A percentile compares a stretch with the other conserved stretches of the same genome.
phyloP scores from a whole-genome alignment of 129 eudicot species.

The Mikania micrantha region DNA sequence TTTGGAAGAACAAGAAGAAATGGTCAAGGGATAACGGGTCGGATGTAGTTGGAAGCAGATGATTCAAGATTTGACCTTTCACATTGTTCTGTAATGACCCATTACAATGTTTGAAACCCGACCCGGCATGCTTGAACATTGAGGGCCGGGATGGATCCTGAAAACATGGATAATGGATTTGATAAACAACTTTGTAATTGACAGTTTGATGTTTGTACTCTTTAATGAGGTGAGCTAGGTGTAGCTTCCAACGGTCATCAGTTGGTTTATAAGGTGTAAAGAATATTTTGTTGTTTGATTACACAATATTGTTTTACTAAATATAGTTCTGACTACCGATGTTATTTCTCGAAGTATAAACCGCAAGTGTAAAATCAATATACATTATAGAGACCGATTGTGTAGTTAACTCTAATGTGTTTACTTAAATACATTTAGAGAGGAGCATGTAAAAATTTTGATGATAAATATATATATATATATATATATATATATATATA shows the following conservation, averaged over 20 bases:
- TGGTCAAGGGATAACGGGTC: conserved; percentile 36
- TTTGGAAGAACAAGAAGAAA: conserved; percentile 76
- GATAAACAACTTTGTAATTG: neutral
- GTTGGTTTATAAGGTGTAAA: conserved; percentile 15
- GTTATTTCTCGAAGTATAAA: no score
- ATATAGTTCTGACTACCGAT: no score
- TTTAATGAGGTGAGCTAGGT: neutral
- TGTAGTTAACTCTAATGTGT: no score
- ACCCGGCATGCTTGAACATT: neutral
- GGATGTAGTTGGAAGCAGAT: conserved; percentile 22
- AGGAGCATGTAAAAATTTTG: no score
- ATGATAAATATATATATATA: no score
- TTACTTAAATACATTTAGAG: no score
- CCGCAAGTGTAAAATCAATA: no score
- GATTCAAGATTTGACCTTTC: conserved; percentile 10
- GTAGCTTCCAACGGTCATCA: neutral
- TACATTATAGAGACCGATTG: no score
- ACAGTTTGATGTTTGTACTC: neutral
- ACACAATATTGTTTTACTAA: neutral
- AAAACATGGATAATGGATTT: neutral
- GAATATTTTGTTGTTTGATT: conserved; percentile 11
- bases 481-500: no score
- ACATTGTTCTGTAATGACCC: neutral
- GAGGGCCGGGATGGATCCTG: neutral
- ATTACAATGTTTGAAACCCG: neutral